Percentiles rank a stretch among this genome's conserved stretches.
phyloP scores from a whole-genome alignment of 78 protist species.

The Trichosphaerium sp. region DNA sequence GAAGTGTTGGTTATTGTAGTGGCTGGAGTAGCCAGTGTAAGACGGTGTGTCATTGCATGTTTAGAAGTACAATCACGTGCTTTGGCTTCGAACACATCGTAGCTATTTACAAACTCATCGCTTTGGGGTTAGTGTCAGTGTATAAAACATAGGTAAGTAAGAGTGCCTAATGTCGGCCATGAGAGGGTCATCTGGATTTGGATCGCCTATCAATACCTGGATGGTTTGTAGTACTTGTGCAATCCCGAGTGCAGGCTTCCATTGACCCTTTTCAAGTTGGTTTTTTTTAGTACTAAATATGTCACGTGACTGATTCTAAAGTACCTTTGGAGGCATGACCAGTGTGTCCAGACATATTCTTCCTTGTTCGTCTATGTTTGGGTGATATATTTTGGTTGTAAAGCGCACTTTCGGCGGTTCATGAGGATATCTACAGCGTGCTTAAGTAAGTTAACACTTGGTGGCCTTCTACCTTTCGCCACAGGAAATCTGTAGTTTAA shows the following conservation, averaged over 20 bases:
- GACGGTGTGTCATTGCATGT: too few species aligned
- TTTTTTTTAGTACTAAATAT: neutral
- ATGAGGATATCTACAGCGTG: slow-evolving; percentile 70
- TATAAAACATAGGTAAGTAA: too few species aligned
- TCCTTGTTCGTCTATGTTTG: slow-evolving; percentile 80
- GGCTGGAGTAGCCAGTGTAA: too few species aligned
- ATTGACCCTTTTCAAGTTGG: slow-evolving; percentile 23
- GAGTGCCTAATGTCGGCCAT: slow-evolving; percentile 40
- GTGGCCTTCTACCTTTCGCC: slow-evolving; percentile 15
- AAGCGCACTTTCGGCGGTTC: slow-evolving; percentile 75
- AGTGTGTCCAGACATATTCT: slow-evolving; percentile 73
- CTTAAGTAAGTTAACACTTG: neutral
- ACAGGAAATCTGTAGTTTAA: slow-evolving; percentile 25
- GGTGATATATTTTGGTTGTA: slow-evolving; percentile 78
- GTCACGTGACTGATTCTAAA: neutral
- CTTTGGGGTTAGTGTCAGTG: too few species aligned
- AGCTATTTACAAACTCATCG: too few species aligned
- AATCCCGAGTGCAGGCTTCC: slow-evolving; percentile 54
- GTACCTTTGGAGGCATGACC: slow-evolving; percentile 29
- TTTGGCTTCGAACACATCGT: too few species aligned
- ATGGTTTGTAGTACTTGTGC: slow-evolving; percentile 21
- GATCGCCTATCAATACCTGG: slow-evolving; percentile 34
- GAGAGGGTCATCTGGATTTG: slow-evolving; percentile 60
- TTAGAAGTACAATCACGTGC: too few species aligned
- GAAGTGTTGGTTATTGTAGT: too few species aligned